phyloP scores from a whole-genome alignment of 2,329 filamentous ascomycete genomes.

The Colletotrichum noveboracense region DNA sequence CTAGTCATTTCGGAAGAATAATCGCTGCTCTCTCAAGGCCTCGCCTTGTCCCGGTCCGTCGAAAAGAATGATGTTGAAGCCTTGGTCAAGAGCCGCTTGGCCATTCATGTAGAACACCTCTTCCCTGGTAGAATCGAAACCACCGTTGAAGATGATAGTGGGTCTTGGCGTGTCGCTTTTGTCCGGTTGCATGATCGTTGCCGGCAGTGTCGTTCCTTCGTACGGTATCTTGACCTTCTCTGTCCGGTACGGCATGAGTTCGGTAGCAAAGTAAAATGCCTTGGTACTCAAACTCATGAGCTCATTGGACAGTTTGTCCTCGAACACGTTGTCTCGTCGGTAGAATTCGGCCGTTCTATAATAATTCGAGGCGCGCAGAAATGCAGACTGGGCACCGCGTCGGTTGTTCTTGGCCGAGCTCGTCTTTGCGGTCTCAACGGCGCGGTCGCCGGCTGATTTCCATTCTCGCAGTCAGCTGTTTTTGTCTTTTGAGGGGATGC shows the following conservation, averaged over 20 bases:
- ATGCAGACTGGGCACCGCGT: neutral
- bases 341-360: neutral
- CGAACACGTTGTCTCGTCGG: neutral
- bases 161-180: neutral
- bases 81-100: neutral
- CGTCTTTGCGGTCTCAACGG: neutral
- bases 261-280: neutral
- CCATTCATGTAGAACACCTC: neutral
- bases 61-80: neutral
- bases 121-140: neutral
- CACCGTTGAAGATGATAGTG: neutral
- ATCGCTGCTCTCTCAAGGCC: neutral
- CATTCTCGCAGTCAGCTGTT: neutral
- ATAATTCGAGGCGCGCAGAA: neutral
- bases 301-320: neutral
- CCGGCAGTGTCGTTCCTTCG: neutral
- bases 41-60: neutral
- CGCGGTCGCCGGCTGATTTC: neutral
- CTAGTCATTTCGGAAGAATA: neutral
- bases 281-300: fast-evolving
- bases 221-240: neutral
- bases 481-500: neutral
- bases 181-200: neutral
- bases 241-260: neutral
- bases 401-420: neutral